Percentiles rank a stretch among this genome's conserved stretches.
Conservation (phyloP, 73 alveolate species). For the Halteria grandinella region DNA sequence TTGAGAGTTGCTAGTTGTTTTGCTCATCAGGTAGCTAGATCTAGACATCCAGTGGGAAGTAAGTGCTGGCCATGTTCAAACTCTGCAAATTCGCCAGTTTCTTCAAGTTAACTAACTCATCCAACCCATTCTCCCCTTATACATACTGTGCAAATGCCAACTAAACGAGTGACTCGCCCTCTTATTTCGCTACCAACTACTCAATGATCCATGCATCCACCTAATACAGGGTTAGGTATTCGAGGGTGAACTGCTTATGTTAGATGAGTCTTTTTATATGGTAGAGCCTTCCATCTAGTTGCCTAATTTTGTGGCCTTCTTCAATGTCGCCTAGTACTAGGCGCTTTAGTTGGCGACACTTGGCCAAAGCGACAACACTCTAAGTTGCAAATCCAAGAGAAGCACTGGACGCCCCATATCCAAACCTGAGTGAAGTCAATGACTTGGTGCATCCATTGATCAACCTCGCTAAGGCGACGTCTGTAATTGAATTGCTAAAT, state of each 20-base stretch:
- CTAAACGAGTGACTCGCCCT: neutral
- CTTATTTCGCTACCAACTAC: neutral
- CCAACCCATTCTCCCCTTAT: constrained; percentile 5
- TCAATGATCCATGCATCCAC: constrained; percentile 9
- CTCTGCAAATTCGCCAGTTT: neutral
- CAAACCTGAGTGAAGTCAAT: neutral
- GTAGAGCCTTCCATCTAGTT: constrained; percentile 3
- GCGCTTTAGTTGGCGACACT: constrained; percentile 6
- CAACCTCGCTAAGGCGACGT: neutral
- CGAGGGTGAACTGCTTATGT: neutral
- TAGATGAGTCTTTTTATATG: neutral
- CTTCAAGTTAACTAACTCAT: constrained; percentile 18
- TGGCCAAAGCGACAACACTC: neutral
- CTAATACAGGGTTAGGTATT: constrained; percentile 1
- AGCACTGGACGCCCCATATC: too few relatives aligned
- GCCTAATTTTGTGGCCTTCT: constrained; percentile 1
- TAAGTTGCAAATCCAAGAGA: neutral
- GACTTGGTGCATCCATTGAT: neutral
- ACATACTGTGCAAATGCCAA: constrained; percentile 2
- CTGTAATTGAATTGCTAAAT: neutral
- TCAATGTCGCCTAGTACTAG: constrained; percentile 16
- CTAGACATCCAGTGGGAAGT: neutral
- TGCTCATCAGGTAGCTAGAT: constrained; percentile 18
- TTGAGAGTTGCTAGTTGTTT: constrained; percentile 12
- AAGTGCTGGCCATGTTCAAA: constrained; percentile 1